Evolutionary conservation across 2,329 filamentous ascomycete genomes (phyloP), one percentile per base, ranked within the genome.

Genomic region (Aspergillus versicolor): DNA sequence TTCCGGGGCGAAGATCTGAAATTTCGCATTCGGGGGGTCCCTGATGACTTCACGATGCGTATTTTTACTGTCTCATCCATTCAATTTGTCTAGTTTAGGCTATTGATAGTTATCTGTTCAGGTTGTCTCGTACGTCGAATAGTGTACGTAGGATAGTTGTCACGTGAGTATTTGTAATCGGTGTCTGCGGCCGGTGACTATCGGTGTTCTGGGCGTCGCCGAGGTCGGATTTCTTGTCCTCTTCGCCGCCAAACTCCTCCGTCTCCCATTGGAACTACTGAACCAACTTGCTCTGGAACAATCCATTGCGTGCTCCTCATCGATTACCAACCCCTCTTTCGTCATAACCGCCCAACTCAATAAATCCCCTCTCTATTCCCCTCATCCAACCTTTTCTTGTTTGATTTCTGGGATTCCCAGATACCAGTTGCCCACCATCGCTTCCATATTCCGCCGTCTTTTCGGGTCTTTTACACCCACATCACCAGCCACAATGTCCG

Each of bases 401-500:
- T 17, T 43, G 12, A 15, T 37, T 37, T 34, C 46, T 44, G 38
- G 51, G 49, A 43, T 50, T 40, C 44, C 49, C 50, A 58, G 45
- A 48, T 42, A n/a, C 30, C 22, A 38, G 44, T 53, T 57, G 61
- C 62, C 61, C 61, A 86, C 72, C 77, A 85, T 86, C 79, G 81
- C 81, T 68, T 90, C 86, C 79, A 82, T 93, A 76, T 78, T 90
- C 71, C 84, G 86, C 71, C 82, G 84, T 72, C 82, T 95, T 73
- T 94, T 96, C 76, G 80, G 80, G 67, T 75, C 81, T 53, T 73
- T 79, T 72, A 80, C 82, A 75, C 77, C 66, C 42, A 61, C 81
- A 65, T 81, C 76, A 60, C 81, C 88, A 67, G 81, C 84, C 78
- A 84, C 79, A 69, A 95, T 96, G 90, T 87, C 90, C 71, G 85